A percentile compares a stretch with the other conserved stretches of the same genome.
Evolutionary conservation across 2,329 filamentous ascomycete species (phyloP).

Genomic region (Chrysoporthe austroafricana): DNA sequence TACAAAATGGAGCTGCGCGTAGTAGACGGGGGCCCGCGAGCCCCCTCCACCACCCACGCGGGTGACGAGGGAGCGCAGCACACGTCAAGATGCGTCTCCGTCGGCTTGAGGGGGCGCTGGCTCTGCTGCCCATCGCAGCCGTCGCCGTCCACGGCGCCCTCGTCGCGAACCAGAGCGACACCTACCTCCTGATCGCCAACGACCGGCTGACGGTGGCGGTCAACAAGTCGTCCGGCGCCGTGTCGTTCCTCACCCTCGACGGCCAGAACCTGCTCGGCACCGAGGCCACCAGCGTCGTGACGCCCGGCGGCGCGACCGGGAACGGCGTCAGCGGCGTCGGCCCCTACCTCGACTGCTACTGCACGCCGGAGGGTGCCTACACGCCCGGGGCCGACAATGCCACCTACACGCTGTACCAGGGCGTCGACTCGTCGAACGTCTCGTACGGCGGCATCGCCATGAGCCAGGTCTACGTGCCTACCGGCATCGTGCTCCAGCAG

Average conservation of each 20-base stretch:
- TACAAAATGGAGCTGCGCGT: not conserved
- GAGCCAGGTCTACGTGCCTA: conserved; percentile 60
- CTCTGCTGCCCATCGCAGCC: conserved; percentile 11
- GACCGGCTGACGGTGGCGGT: conserved; percentile 27
- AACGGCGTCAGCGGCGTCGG: conserved; percentile 24
- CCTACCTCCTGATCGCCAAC: conserved; percentile 28
- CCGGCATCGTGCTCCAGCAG: conserved; percentile 63
- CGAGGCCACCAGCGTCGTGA: conserved; percentile 14
- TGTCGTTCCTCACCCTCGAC: conserved; percentile 25
- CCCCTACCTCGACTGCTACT: conserved; percentile 58
- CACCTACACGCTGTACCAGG: conserved; percentile 54
- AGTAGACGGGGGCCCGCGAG: not conserved
- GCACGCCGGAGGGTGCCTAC: conserved; percentile 61
- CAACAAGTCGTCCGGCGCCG: conserved; percentile 24
- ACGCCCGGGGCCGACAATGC: conserved; percentile 56
- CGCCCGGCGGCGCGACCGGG: conserved; percentile 24
- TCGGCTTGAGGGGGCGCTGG: not conserved
- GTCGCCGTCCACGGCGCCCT: conserved; percentile 13
- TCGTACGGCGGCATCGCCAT: conserved; percentile 63
- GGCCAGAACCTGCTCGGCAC: conserved; percentile 27
- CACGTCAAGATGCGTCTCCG: conserved; percentile 15
- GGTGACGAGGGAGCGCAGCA: not conserved
- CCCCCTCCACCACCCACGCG: not conserved
- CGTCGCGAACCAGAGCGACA: conserved; percentile 26
- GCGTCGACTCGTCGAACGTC: conserved; percentile 52